Percentiles rank a stretch among this genome's conserved stretches.
Evolutionary conservation across 176 grass and related monocot species (phyloP).

Genomic region (Oryza glaberrima): DNA sequence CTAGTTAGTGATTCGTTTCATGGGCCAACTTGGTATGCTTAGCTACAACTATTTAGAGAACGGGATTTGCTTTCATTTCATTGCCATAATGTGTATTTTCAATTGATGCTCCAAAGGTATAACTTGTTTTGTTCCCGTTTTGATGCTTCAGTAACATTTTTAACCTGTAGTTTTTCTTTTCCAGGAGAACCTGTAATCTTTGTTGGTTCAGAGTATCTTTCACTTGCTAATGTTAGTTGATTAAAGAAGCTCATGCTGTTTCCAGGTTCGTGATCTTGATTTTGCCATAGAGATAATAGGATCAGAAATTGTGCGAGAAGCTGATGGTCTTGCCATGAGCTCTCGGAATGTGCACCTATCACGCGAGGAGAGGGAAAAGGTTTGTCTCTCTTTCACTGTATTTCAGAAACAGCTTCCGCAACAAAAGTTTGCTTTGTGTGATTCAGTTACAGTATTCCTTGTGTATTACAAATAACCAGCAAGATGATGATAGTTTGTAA

Average conservation of each 20-base stretch:
- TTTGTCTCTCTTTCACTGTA: conserved; percentile 39
- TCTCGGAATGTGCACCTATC: conserved; percentile 86
- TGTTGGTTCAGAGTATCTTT: neutral
- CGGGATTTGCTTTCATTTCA: neutral
- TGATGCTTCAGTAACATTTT: neutral
- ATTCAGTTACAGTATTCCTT: neutral
- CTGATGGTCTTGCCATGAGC: conserved; percentile 96
- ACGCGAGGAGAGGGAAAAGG: conserved; percentile 64
- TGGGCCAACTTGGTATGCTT: neutral
- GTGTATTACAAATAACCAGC: neutral
- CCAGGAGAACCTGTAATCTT: neutral
- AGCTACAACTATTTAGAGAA: neutral
- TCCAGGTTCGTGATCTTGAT: conserved; percentile 87
- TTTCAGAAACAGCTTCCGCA: neutral
- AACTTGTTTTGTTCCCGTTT: conserved; percentile 21
- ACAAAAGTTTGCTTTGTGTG: neutral
- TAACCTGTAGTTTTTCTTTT: neutral
- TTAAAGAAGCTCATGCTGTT: conserved; percentile 18
- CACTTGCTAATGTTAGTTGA: conserved; percentile 16
- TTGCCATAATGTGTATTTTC: neutral
- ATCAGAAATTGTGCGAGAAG: conserved; percentile 84
- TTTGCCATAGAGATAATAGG: conserved; percentile 85
- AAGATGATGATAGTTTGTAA: neutral
- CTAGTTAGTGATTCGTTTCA: neutral
- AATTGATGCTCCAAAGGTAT: neutral